A percentile compares a stretch with the other conserved stretches of the same genome.
These are phyloP conservation scores for Cynanchum wilfordii DNA, from an alignment of 257 asterid species.

Conservation along the genomic window DNA sequence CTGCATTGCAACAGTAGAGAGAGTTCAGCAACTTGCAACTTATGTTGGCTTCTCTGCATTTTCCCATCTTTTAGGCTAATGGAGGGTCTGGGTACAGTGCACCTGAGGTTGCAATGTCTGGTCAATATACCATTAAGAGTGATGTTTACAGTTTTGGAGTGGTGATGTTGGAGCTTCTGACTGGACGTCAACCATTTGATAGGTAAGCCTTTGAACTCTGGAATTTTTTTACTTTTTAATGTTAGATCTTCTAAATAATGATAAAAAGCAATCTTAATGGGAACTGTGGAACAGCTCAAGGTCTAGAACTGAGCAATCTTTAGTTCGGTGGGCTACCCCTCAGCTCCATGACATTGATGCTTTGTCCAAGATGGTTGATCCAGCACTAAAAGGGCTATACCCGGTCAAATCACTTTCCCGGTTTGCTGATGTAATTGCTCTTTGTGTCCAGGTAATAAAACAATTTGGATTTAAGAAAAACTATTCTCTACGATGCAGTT, in stretches of 20 bases:
- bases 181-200: slow-evolving; percentile 89
- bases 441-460: slow-evolving; percentile 76
- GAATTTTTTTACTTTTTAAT: too few species aligned
- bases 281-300: slow-evolving; percentile 46
- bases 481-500: not conserved
- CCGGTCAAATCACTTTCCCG: slow-evolving; percentile 93
- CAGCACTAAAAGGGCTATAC: slow-evolving; percentile 82
- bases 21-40: not conserved
- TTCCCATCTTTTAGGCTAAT: slow-evolving; percentile 41
- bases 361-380: slow-evolving; percentile 91
- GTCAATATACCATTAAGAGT: slow-evolving; percentile 76
- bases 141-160: slow-evolving; percentile 96
- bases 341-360: slow-evolving; percentile 98
- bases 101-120: slow-evolving; percentile 88
- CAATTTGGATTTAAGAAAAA: not conserved
- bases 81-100: slow-evolving; percentile 73
- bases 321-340: slow-evolving; percentile 97
- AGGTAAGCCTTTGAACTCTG: slow-evolving; percentile 32
- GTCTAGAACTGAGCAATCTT: slow-evolving; percentile 75
- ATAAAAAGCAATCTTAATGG: not conserved
- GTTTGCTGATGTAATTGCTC: slow-evolving; percentile 93
- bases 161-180: slow-evolving; percentile 89
- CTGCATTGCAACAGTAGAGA: not conserved
- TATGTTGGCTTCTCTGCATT: not conserved
- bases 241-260: not conserved